These are phyloP conservation scores for Corymbia citriodora DNA, from an alignment of 441 rosid species.

Conservation along the genomic window DNA sequence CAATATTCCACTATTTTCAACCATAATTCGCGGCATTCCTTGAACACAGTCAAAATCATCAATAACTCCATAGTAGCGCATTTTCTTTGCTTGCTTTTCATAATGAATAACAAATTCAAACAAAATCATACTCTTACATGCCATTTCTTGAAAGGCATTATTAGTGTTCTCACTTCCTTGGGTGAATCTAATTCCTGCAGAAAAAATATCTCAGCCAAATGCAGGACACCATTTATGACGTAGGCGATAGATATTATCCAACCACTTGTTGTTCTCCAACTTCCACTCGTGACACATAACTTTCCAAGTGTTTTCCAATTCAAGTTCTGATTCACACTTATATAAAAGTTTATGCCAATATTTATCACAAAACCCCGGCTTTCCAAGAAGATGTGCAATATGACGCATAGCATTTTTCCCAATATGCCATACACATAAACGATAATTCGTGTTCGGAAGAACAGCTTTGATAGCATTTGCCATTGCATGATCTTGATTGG, in stretches of 20 bases:
- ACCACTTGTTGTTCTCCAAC: too few relatives aligned
- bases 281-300: accelerated
- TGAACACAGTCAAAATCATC: accelerated
- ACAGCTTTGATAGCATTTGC: too few relatives aligned
- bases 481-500: accelerated
- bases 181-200: accelerated
- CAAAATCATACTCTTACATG: too few relatives aligned
- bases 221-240: accelerated
- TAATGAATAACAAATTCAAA: too few relatives aligned
- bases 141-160: accelerated
- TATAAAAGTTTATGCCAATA: too few relatives aligned
- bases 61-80: too few relatives aligned
- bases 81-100: accelerated
- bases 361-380: accelerated
- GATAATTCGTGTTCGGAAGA: accelerated
- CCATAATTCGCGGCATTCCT: accelerated
- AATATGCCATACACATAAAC: too few relatives aligned
- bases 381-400: too few relatives aligned
- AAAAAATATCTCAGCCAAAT: too few relatives aligned
- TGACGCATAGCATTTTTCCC: accelerated
- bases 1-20: too few relatives aligned
- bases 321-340: accelerated
- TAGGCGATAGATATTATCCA: accelerated
- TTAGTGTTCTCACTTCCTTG: too few relatives aligned
- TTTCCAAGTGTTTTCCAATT: not conserved